Evolutionary conservation across 352 stramenopile genomes (phyloP), one percentile per base, ranked within the genome.

Genomic region (Aphanomyces astaci): DNA sequence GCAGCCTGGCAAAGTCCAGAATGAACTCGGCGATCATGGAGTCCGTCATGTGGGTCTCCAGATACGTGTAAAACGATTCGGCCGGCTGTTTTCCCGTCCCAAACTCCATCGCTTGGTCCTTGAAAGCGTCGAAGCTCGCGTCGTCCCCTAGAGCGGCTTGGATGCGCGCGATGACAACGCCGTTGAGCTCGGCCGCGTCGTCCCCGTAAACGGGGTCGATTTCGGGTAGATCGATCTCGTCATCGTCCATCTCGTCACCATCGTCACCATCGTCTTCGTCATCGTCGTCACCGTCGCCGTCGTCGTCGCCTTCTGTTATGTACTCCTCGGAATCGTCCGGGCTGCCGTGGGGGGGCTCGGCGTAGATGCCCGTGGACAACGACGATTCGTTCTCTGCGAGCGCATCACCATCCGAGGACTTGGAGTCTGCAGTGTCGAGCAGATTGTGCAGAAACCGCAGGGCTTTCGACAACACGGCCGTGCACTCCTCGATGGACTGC

Each of bases 131-230:
- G 32, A 95, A 92, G 46, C 90, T 80, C 4, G 77, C 53, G 11
- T 87, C 75, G n/a, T 87, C 74, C 13, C 79, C 71, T 0, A 75
- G 66, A 49, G 92, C 77, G 9, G 77, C 76, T 53, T 65, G 67
- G 4, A 95, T 82, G 17, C 86, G 75, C 19, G 78, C 66, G 0
- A 85, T 90, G 62, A 95, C 86, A 55, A 90, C 65, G 28, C 92
- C 86, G 49, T 95, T 95, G 2, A 95, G 75, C 2, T 86, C 75
- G 1, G 83, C 85, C 11, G 80, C 79, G 63, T 92, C 89, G 53
- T 87, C 85, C 11, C 84, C 80, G 56, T 78, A 85, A 1, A 95
- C 85, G 0, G 86, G 86, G 22, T 82, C 78, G 11, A 95, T 86
- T 54, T 95, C 86, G 55, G 88, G 75, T 49, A 92, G 90, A 30